Evolutionary conservation across 1,139 yeast species (phyloP), one percentile per base, ranked within the genome.

Genomic region (Entelexis sorbosivorans): DNA sequence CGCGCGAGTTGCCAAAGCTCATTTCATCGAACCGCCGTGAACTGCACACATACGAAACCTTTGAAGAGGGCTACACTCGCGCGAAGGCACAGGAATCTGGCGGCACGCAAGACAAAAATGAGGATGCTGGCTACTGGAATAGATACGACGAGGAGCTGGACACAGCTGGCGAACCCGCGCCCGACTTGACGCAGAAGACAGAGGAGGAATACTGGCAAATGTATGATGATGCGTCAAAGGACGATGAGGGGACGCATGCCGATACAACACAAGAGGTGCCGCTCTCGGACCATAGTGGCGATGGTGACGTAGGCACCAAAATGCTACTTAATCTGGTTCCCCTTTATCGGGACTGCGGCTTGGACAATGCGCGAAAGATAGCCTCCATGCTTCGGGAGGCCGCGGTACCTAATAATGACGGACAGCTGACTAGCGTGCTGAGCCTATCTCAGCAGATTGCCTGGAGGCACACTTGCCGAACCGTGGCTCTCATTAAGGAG

Each of bases 101-200:
- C 11, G 36, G 14, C 7, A 32, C 24, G n/a, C 20, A 2, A 13
- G 35, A 17, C 11, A 38, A 14, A 2, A 24, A 16, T 13, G 40
- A 19, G 16, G 53, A 50, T 26, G 17, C 20, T 14, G 28, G 26
- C 9, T 50, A 50, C 33, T 47, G 50, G 50, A 29, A 33, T 20
- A 32, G 29, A 17, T 54, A 53, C 26, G 45, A 44, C n/a, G 42
- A 44, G n/a, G 48, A 48, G 22, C 40, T 38, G 36, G 50, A 38
- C 31, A 16, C 31, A 31, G 10, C 14, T n/a, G n/a, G n/a, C 19
- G 36, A 31, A 31, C 35, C 45, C 3, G 32, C 13, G 16, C 38
- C 38, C 14, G 26, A 16, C 13, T 14, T 2, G 9, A 20, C 20
- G 5, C 9, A 11, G 17, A 16, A 31, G 11, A 22, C 38, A 2